Conservation (phyloP, 1,284 basidiomycete species). For the Inonotus obliquus region DNA sequence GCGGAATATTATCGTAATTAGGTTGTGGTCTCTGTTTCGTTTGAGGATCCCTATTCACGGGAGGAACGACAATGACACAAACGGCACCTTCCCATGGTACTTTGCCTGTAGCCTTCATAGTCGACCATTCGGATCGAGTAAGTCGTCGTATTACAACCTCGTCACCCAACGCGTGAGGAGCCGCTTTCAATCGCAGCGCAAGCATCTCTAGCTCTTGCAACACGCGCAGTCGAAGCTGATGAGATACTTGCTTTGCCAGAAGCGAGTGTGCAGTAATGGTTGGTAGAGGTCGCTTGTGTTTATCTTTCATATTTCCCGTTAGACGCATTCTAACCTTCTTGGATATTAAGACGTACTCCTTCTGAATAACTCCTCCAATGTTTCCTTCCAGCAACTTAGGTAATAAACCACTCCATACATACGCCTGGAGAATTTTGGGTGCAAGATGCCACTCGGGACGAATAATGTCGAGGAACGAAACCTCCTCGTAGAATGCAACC, state of each 20-base stretch:
- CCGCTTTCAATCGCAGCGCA: conserved; percentile 35
- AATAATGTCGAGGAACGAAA: conserved; percentile 27
- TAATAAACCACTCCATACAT: conserved; percentile 44
- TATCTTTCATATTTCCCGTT: conserved; percentile 16
- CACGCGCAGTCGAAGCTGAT: conserved; percentile 64
- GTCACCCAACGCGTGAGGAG: conserved; percentile 23
- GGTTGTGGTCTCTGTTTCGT: conserved; percentile 42
- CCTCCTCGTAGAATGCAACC: conserved; percentile 32
- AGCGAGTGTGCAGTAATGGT: conserved; percentile 33
- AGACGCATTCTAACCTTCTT: not conserved
- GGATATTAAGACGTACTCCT: conserved; percentile 29
- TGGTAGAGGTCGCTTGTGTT: conserved; percentile 30
- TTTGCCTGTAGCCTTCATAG: conserved; percentile 41
- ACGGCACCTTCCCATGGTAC: conserved; percentile 50
- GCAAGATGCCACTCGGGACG: conserved; percentile 65
- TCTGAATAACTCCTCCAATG: conserved; percentile 33
- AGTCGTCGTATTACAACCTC: conserved; percentile 53
- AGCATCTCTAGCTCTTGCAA: conserved; percentile 69
- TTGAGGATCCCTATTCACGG: conserved; percentile 49
- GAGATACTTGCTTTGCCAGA: conserved; percentile 48
- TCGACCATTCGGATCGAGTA: conserved; percentile 52
- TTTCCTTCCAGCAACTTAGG: conserved; percentile 51
- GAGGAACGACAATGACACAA: conserved; percentile 67
- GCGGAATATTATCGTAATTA: conserved; percentile 39
- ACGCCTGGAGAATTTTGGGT: conserved; percentile 50